Evolutionary conservation across 1,284 basidiomycete species (phyloP), one percentile per base, ranked within the genome.

Genomic region (Volvariella volvacea): DNA sequence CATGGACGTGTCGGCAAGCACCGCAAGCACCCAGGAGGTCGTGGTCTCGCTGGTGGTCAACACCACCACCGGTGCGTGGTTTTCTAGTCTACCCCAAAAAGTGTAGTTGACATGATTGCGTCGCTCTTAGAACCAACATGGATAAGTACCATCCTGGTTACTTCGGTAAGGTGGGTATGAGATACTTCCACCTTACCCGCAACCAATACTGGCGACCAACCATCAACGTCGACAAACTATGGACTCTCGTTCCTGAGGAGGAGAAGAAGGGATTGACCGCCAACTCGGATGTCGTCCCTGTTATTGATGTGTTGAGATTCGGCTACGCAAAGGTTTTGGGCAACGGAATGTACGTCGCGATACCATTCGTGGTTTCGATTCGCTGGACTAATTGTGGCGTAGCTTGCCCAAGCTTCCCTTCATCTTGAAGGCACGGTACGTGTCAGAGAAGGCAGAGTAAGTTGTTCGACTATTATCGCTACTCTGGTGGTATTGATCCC

Each of bases 1-100:
- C 87, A 98, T 74, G 95, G 95, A 74, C 94, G 95, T 88, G 88
- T 99, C 65, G 96, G 95, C 61, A 98, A 99, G 83, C 95, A 99
- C 85, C 88, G 95, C 71, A 98, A 99, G 74, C 93, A 96, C 66
- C 96, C 96, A 50, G 95, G 95, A 78, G 95, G 95, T 92, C 91
- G 95, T 73, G 95, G 95, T 97, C 88, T 98, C 63, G 95, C 95
- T 76, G 96, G 95, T 93, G 95, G 96, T 83, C 80, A 87, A 74
- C 95, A 98, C 77, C 95, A 99, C 80, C 96, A 99, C 86, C 79
- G 95, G 87, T 89, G 61, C 59, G 83, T 28, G 12, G 25, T 12
- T 76, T 32, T 38, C 15, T 16, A 37, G 46, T 45, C 34, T 22
- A 14, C 36, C 21, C 30, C 22, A 10, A 21, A 12, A 37, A 39